These are phyloP conservation scores for Alternaria alternata DNA, from an alignment of 2,329 filamentous ascomycete species.

Conservation along the genomic window DNA sequence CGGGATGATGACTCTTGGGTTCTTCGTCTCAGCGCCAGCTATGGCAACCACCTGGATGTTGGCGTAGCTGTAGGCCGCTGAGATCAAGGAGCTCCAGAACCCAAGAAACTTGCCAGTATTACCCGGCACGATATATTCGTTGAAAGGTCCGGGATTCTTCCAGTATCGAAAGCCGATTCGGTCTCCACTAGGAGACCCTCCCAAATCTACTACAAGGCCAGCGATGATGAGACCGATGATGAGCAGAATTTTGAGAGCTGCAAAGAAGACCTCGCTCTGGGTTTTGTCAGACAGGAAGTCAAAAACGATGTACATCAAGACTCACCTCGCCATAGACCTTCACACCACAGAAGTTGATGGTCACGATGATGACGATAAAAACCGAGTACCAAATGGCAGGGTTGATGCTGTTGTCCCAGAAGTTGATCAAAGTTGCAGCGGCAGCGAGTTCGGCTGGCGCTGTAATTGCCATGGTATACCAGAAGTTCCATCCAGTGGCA, in stretches of 20 bases:
- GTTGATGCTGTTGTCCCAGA: slow-evolving; percentile 62
- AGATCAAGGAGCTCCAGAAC: slow-evolving; percentile 62
- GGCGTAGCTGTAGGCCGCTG: slow-evolving; percentile 54
- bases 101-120: slow-evolving; percentile 68
- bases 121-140: slow-evolving; percentile 58
- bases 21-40: slow-evolving; percentile 41
- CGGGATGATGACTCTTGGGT: slow-evolving; percentile 55
- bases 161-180: slow-evolving; percentile 70
- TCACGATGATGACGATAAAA: slow-evolving; percentile 19
- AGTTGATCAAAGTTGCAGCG: slow-evolving; percentile 76
- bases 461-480: slow-evolving; percentile 7
- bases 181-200: slow-evolving; percentile 38
- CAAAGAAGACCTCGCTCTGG: slow-evolving; percentile 59
- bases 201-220: slow-evolving; percentile 40
- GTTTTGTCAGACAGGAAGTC: background rate
- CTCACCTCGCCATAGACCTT: slow-evolving; percentile 24
- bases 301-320: background rate
- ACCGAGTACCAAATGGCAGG: slow-evolving; percentile 18
- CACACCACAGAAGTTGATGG: slow-evolving; percentile 17
- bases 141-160: slow-evolving; percentile 67
- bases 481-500: slow-evolving; percentile 30
- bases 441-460: slow-evolving; percentile 66
- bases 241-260: slow-evolving; percentile 55
- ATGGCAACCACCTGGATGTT: slow-evolving; percentile 41
- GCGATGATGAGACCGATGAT: slow-evolving; percentile 41